Percentiles rank a stretch among this genome's conserved stretches.
Conservation (phyloP, 1,139 yeast genomes). For the Sugiyamaella japonica region DNA sequence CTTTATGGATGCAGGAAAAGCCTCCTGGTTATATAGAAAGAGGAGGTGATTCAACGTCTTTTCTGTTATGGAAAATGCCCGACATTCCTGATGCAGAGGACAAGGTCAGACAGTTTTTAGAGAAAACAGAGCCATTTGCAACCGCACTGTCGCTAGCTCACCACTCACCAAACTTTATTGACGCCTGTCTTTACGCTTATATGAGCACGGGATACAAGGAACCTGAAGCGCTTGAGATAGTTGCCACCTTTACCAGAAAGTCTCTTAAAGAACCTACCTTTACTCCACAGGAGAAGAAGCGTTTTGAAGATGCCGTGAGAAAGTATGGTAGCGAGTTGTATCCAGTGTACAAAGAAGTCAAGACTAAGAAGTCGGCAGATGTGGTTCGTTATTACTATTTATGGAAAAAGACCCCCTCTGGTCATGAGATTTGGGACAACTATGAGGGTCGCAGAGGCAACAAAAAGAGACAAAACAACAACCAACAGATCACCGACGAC, state of each 20-base stretch:
- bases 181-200: constrained; percentile 60
- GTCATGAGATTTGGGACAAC: constrained; percentile 80
- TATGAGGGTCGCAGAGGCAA: constrained; percentile 70
- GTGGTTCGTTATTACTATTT: constrained; percentile 81
- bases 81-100: constrained; percentile 18
- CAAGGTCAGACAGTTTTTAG: constrained; percentile 55
- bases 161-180: constrained; percentile 73
- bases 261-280: constrained; percentile 75
- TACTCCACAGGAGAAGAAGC: constrained; percentile 56
- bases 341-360: constrained; percentile 68
- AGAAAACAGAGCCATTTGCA: constrained; percentile 59
- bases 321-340: constrained; percentile 77
- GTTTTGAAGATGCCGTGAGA: constrained; percentile 75
- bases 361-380: constrained; percentile 69
- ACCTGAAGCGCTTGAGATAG: constrained; percentile 47
- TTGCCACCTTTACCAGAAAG: constrained; percentile 53
- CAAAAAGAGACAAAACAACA: constrained; percentile 42
- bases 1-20: constrained; percentile 74
- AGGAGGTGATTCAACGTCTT: constrained; percentile 73
- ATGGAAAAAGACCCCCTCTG: constrained; percentile 85
- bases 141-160: constrained; percentile 50
- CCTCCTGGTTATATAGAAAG: constrained; percentile 85
- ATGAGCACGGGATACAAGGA: constrained; percentile 54
- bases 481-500: constrained; percentile 34
- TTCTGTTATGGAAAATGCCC: constrained; percentile 62